phyloP scores from a whole-genome alignment of 2,329 filamentous ascomycete species.

The Epichloe sibirici region DNA sequence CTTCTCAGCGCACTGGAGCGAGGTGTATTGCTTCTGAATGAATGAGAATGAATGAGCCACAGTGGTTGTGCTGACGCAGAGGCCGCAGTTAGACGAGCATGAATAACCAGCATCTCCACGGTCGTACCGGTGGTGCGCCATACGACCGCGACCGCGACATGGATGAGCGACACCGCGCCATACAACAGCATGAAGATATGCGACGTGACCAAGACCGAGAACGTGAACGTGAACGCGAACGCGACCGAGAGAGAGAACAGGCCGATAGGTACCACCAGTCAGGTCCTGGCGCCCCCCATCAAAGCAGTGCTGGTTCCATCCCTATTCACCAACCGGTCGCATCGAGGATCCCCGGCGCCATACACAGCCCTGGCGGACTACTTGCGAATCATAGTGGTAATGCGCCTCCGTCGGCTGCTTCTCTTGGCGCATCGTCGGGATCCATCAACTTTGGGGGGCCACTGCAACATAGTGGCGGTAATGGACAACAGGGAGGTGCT shows the following conservation, averaged over 20 bases:
- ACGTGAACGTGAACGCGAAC: conserved; percentile 55
- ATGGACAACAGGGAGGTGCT: conserved; percentile 32
- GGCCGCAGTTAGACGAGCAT: conserved; percentile 21
- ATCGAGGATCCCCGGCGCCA: conserved; percentile 63
- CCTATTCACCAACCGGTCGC: conserved; percentile 92
- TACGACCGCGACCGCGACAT: conserved; percentile 38
- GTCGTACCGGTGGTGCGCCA: conserved; percentile 24
- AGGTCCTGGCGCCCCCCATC: conserved; percentile 38
- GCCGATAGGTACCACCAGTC: conserved; percentile 58
- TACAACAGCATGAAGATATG: conserved; percentile 36
- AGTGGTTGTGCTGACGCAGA: conserved; percentile 3
- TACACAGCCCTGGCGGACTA: conserved; percentile 85
- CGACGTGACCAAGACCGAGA: conserved; percentile 37
- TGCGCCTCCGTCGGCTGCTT: conserved; percentile 35
- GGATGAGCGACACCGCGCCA: conserved; percentile 34
- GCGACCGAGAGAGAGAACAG: conserved; percentile 27
- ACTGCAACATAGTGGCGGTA: conserved; percentile 39
- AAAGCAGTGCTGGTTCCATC: conserved; percentile 78
- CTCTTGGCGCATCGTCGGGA: conserved; percentile 39
- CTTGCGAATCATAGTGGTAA: conserved; percentile 60
- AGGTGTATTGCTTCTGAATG: not conserved
- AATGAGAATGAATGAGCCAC: conserved; percentile 7
- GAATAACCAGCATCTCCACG: conserved; percentile 35
- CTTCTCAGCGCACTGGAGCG: not conserved
- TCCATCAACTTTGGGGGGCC: conserved; percentile 45